Percentiles rank a stretch among this genome's conserved stretches.
Evolutionary conservation across 345 rosid genomes (phyloP).

Genomic region (Rubroshorea leprosula): DNA sequence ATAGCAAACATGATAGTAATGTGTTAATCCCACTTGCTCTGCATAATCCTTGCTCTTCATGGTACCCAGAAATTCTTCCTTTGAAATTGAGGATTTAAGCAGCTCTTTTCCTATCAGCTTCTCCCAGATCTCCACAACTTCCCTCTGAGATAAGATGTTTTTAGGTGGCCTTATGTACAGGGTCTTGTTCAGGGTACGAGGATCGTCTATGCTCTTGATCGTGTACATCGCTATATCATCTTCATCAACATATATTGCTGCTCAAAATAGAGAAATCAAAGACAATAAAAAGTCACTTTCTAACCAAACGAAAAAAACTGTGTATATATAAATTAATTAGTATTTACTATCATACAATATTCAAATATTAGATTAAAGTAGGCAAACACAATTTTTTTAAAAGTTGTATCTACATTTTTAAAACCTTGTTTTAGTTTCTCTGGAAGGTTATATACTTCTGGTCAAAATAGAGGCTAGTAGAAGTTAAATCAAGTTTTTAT

Average conservation of each 20-base stretch:
- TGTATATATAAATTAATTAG: too few relatives aligned
- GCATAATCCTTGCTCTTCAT: constrained; percentile 42
- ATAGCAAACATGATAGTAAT: constrained; percentile 53
- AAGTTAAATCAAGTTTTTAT: too few relatives aligned
- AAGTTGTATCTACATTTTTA: too few relatives aligned
- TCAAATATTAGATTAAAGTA: too few relatives aligned
- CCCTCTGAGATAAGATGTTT: constrained; percentile 45
- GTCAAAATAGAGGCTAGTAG: too few relatives aligned
- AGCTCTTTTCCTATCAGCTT: constrained; percentile 42
- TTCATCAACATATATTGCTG: constrained; percentile 53
- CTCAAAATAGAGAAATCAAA: background rate
- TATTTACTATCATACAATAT: too few relatives aligned
- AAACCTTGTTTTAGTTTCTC: too few relatives aligned
- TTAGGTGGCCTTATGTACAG: constrained; percentile 38
- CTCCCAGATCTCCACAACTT: constrained; percentile 53
- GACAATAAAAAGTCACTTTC: too few relatives aligned
- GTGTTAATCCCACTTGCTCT: constrained; percentile 40
- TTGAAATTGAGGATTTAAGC: constrained; percentile 32
- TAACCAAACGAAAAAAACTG: too few relatives aligned
- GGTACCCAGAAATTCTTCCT: constrained; percentile 34
- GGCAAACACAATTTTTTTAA: too few relatives aligned
- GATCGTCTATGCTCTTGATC: constrained; percentile 59
- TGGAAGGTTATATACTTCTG: too few relatives aligned
- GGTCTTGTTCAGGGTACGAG: constrained; percentile 50
- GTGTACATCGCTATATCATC: constrained; percentile 51